Evolutionary conservation across 441 rosid species (phyloP), one percentile per base, ranked within the genome.

Genomic region (Gossypium trilobum): DNA sequence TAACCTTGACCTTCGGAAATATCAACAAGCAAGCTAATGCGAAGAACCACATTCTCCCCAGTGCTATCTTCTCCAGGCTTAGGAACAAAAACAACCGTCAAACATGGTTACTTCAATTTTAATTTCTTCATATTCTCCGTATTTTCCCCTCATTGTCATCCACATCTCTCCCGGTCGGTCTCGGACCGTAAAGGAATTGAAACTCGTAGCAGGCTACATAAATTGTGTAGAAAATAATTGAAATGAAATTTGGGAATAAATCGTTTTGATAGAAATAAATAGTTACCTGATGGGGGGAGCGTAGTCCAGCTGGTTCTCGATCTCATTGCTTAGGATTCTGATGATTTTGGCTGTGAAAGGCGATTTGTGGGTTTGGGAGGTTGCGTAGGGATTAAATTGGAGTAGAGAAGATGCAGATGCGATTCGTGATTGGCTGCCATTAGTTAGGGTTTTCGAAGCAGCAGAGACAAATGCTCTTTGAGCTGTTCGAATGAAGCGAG

Each of bases 61-160:
- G 82, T 68, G 79, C 82, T 75, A 77, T 86, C 89, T 29, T 85
- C 86, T 33, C 84, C 88, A 0, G 74, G 29, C 51, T 75, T 85
- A 1, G 87, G 84, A 60, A 83, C 81, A 33, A 65, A 29, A 67
- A 72, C 74, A 79, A 1, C 92, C 94, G 48, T 87, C 92, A 82
- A 88, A 86, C 93, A 91, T 83, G 2, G 90, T 84, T 6, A 72
- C 89, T 80, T 92, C 87, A 65, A 90, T 79, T 71, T 89, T 80
- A 55, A 86, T 81, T 16, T 61, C 78, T 55, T 87, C 95, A 2
- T 4, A 65, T 52, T 81, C 85, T 29, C 83, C 83, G 60, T 78
- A 84, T 29, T 39, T 82, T 0, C 80, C 77, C 17, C 74, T 84
- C 89, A 88, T 84, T 42, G 76, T 78, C 56, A 89, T 78, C 80